Conservation (phyloP, 1,284 basidiomycete genomes). For the Ceratobasidium sp. region DNA sequence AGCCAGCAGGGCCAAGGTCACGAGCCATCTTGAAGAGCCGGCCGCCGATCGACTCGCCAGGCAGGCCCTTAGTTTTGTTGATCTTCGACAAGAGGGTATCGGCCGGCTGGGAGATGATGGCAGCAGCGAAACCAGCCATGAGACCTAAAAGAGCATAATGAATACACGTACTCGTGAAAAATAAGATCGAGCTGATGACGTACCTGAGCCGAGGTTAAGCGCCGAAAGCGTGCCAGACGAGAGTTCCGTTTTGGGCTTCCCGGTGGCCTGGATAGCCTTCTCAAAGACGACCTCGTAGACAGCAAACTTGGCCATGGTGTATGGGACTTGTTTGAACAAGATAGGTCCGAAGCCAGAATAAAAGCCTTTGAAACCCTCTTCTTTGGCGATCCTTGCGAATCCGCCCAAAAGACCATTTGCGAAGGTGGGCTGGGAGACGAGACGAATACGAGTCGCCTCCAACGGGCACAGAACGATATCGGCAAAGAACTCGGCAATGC, state of each 20-base stretch:
- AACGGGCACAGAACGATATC: conserved; percentile 68
- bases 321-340: conserved; percentile 61
- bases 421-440: conserved; percentile 61
- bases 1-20: conserved; percentile 58
- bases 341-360: conserved; percentile 65
- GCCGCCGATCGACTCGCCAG: conserved; percentile 58
- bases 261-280: conserved; percentile 56
- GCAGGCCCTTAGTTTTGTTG: conserved; percentile 63
- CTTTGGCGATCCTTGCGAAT: conserved; percentile 59
- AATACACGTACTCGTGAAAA: conserved; percentile 5
- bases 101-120: conserved; percentile 64
- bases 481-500: conserved; percentile 93
- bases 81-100: conserved; percentile 62
- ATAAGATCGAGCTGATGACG: not conserved
- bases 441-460: conserved; percentile 64
- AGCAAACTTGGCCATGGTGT: conserved; percentile 62
- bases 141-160: conserved; percentile 49
- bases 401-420: conserved; percentile 59
- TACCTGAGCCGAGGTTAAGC: conserved; percentile 55
- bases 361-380: conserved; percentile 59
- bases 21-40: conserved; percentile 57
- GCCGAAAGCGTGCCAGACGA: conserved; percentile 52
- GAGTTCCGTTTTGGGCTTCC: conserved; percentile 58
- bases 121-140: conserved; percentile 64
- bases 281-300: conserved; percentile 57